Percentiles rank a stretch among this genome's conserved stretches.
Conservation (phyloP, 495 filamentous ascomycete species). For the Paragyromitra xinjiangensis region DNA sequence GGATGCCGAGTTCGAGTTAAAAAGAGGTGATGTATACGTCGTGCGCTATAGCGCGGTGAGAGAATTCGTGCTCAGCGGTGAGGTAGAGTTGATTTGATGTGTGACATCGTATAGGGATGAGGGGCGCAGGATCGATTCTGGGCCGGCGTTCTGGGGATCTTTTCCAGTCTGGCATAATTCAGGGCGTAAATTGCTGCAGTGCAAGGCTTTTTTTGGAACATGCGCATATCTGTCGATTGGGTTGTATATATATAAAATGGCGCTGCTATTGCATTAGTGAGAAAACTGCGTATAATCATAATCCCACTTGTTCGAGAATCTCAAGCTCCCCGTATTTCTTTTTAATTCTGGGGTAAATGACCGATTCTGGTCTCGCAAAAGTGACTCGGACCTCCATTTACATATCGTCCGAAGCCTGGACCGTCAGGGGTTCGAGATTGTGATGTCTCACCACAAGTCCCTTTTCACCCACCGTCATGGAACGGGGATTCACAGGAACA, state of each 20-base stretch:
- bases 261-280: background rate
- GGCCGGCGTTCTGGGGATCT: conserved; percentile 37
- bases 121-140: conserved; percentile 26
- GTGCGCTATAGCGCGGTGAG: conserved; percentile 85
- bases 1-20: conserved; percentile 68
- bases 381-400: conserved; percentile 2
- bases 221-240: conserved; percentile 9
- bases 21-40: conserved; percentile 85
- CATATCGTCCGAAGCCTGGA: background rate
- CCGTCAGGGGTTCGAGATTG: background rate
- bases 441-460: background rate
- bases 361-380: conserved; percentile 1
- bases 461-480: conserved; percentile 19
- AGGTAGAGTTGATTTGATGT: conserved; percentile 80
- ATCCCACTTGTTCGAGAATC: background rate
- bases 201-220: conserved; percentile 6
- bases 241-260: conserved; percentile 19
- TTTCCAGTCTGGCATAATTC: conserved; percentile 9
- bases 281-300: conserved; percentile 14
- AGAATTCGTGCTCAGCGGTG: conserved; percentile 72
- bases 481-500: background rate
- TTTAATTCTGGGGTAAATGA: conserved; percentile 3
- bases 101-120: conserved; percentile 12
- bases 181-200: conserved; percentile 20
- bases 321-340: conserved; percentile 18